phyloP scores from a whole-genome alignment of 352 stramenopile species.

The Phytopythium aichiense region DNA sequence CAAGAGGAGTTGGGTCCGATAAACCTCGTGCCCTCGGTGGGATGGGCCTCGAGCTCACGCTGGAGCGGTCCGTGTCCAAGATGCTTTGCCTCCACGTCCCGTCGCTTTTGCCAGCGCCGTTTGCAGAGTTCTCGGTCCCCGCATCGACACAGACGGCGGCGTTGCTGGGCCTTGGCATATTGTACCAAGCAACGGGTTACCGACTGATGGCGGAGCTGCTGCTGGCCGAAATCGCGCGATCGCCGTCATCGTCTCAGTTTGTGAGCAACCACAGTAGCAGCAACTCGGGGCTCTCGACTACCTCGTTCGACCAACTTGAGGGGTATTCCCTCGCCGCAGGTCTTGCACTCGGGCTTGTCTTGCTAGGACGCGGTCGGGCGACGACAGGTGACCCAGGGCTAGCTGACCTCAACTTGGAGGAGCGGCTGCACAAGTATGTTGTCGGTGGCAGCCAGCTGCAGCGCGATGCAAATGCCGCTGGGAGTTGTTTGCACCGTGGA shows the following conservation, averaged over 20 bases:
- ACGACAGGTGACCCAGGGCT: constrained; percentile 84
- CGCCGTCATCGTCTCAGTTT: constrained; percentile 71
- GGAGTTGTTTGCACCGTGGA: constrained; percentile 68
- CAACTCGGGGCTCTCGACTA: constrained; percentile 38
- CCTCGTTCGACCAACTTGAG: constrained; percentile 89
- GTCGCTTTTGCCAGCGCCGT: constrained; percentile 92
- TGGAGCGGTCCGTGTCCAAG: constrained; percentile 93
- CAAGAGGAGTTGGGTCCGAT: constrained; percentile 9
- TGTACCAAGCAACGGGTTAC: constrained; percentile 95
- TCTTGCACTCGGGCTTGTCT: constrained; percentile 95
- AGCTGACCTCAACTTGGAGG: constrained; percentile 95
- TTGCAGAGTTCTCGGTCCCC: constrained; percentile 95
- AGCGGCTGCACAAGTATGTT: constrained; percentile 95
- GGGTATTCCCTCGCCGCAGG: constrained; percentile 91
- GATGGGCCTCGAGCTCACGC: constrained; percentile 47
- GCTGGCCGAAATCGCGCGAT: constrained; percentile 94
- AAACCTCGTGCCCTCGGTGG: constrained; percentile 31
- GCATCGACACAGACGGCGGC: constrained; percentile 93
- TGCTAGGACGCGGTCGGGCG: constrained; percentile 77
- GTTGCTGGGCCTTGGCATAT: constrained; percentile 93
- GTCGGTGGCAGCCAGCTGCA: constrained; percentile 70
- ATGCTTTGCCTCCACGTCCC: constrained; percentile 98
- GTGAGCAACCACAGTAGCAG: constrained; percentile 35
- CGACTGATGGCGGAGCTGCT: constrained; percentile 98
- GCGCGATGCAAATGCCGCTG: constrained; percentile 35